Evolutionary conservation across 495 filamentous ascomycete species (phyloP), one percentile per base, ranked within the genome.

Genomic region (Aspergillus panamensis): DNA sequence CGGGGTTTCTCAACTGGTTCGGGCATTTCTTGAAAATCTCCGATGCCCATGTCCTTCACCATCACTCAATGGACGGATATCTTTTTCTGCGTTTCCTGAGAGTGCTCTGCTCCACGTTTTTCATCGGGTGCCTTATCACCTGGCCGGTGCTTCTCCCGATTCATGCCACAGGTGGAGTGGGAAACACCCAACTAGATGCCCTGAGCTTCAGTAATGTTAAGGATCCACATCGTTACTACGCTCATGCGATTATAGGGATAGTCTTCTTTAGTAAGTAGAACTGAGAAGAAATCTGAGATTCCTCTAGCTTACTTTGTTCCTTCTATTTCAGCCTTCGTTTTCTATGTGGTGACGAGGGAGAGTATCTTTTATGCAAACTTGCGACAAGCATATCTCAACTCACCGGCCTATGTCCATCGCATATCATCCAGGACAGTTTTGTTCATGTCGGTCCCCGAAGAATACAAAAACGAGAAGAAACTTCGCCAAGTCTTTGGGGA

Each of bases 81-180:
- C 83, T 95, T 35, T 95, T 88, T 70, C 77, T 95, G 37, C 85
- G 91, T 21, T 94, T 89, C 64, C 70, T 96, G 57, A 80, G 85
- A 54, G 85, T 90, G 51, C 71, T 85, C n/a, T 80, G 87, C 40
- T 75, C 80, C 43, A 83, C 90, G 32, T 89, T 84, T 70, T 83
- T 92, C 47, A 82, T 86, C 14, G 90, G 90, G 19, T 87, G 84
- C 63, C 77, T 82, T 58, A 82, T 96, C 57, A 89, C 86, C 42
- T 94, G 89, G 87, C 89, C 91, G 0, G 76, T 94, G 25, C 71
- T 95, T 40, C 85, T 96, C 63, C 91, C 91, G 3, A 76, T 95
- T 60, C 87, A 94, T 71, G 82, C 81, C 25, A 93, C 88, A 6
- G 87, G 87, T 4, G 82, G 82, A 21, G 81, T 74, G 13, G 75